Conservation (phyloP, 2,329 filamentous ascomycete genomes). For the Lojkania enalia region DNA sequence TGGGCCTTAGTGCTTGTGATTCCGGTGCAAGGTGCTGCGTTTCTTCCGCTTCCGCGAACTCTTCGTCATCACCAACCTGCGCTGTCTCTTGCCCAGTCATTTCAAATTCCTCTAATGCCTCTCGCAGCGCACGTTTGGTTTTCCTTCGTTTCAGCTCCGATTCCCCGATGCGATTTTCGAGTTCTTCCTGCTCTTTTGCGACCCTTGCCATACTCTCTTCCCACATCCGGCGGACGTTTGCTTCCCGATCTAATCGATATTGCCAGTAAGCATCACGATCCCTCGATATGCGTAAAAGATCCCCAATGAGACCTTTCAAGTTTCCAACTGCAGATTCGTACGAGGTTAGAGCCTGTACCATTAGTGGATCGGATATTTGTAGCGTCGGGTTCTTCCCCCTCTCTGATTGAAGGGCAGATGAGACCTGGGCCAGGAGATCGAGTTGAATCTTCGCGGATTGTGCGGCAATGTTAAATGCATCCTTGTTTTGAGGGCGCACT, state of each 20-base stretch:
- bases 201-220: constrained; percentile 97
- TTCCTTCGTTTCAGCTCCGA: constrained; percentile 87
- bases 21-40: constrained; percentile 40
- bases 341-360: constrained; percentile 76
- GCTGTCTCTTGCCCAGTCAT: constrained; percentile 18
- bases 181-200: constrained; percentile 88
- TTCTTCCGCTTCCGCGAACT: constrained; percentile 39
- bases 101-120: constrained; percentile 69
- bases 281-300: constrained; percentile 86
- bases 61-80: constrained; percentile 22
- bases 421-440: constrained; percentile 84
- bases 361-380: constrained; percentile 73
- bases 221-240: constrained; percentile 92
- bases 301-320: constrained; percentile 79
- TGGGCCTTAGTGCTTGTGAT: constrained; percentile 12
- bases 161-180: constrained; percentile 85
- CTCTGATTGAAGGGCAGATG: constrained; percentile 76
- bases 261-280: constrained; percentile 98
- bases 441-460: constrained; percentile 93
- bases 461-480: constrained; percentile 95
- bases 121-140: constrained; percentile 85
- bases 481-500: constrained; percentile 73
- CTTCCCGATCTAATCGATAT: constrained; percentile 87
- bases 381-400: constrained; percentile 69
- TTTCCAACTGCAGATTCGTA: constrained; percentile 91